These are phyloP conservation scores for Dothideomycetes sp. DNA, from an alignment of 2,329 filamentous ascomycete species.

Conservation along the genomic window DNA sequence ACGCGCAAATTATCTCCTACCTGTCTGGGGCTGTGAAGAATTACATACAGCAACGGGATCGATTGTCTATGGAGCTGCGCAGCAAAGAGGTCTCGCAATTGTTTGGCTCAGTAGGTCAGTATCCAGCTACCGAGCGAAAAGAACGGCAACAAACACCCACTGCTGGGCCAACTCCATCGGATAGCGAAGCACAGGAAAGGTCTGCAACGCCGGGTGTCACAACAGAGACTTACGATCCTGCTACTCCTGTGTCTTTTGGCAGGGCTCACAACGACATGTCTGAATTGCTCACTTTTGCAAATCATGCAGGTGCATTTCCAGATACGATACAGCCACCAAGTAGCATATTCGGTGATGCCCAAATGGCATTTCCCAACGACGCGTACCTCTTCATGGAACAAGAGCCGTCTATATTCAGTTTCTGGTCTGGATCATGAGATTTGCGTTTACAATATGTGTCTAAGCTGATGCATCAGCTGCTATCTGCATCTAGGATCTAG, in stretches of 20 bases:
- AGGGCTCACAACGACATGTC: neutral
- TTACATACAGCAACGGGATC: conserved; percentile 5
- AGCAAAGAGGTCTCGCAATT: conserved; percentile 1
- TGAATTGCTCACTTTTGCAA: neutral
- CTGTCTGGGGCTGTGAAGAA: conserved; percentile 7
- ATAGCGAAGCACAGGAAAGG: neutral
- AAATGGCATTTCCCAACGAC: conserved; percentile 2
- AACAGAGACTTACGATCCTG: neutral
- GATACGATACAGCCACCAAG: neutral
- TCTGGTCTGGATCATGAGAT: conserved; percentile 1
- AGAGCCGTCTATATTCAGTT: conserved; percentile 7
- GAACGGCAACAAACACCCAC: neutral
- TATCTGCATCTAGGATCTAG: too few species aligned
- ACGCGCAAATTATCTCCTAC: conserved; percentile 15
- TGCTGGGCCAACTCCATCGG: neutral
- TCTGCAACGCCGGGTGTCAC: neutral
- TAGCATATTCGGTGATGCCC: neutral
- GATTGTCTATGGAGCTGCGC: conserved; percentile 1
- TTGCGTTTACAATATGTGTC: too few species aligned
- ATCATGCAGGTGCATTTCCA: neutral
- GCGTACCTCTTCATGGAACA: conserved; percentile 8
- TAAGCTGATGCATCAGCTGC: too few species aligned
- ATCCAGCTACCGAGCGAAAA: neutral
- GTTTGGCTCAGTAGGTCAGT: conserved; percentile 4
- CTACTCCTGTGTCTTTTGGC: neutral